Evolutionary conservation across 2,329 filamentous ascomycete species (phyloP).

Genomic region (Huntiella omanensis): DNA sequence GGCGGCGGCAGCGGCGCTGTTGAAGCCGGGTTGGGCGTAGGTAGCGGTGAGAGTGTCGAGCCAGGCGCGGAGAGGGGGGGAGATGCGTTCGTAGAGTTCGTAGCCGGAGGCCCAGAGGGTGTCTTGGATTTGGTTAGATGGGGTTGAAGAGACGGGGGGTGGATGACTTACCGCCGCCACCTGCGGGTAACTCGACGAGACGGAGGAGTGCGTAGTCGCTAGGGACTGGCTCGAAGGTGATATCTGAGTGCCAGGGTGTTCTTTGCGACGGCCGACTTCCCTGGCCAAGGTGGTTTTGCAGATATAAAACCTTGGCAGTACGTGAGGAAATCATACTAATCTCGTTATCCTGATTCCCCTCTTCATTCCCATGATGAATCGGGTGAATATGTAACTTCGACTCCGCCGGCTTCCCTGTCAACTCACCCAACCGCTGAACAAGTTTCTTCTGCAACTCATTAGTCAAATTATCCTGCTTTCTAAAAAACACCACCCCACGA

Average conservation of each 20-base stretch:
- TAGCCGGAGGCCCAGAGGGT: constrained; percentile 52
- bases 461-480: constrained; percentile 39
- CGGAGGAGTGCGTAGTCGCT: constrained; percentile 42
- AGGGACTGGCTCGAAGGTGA: constrained; percentile 44
- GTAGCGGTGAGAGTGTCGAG: constrained; percentile 39
- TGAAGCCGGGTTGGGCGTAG: constrained; percentile 31
- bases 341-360: constrained; percentile 34
- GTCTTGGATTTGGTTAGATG: constrained; percentile 17
- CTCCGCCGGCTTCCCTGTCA: constrained; percentile 35
- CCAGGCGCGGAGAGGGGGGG: constrained; percentile 34
- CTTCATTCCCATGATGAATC: constrained; percentile 31
- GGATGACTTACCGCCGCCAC: constrained; percentile 27
- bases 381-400: constrained; percentile 44
- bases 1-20: constrained; percentile 25
- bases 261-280: constrained; percentile 26
- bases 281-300: constrained; percentile 18
- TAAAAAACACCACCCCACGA: constrained; percentile 53
- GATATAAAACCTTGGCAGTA: constrained; percentile 32
- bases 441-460: constrained; percentile 49
- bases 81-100: constrained; percentile 46
- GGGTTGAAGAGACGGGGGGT: neutral
- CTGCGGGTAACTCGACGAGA: constrained; percentile 32
- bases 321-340: constrained; percentile 46
- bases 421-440: constrained; percentile 38
- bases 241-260: constrained; percentile 41